These are phyloP conservation scores for Bruguiera parviflora DNA, from an alignment of 345 rosid genomes.

Conservation along the genomic window DNA sequence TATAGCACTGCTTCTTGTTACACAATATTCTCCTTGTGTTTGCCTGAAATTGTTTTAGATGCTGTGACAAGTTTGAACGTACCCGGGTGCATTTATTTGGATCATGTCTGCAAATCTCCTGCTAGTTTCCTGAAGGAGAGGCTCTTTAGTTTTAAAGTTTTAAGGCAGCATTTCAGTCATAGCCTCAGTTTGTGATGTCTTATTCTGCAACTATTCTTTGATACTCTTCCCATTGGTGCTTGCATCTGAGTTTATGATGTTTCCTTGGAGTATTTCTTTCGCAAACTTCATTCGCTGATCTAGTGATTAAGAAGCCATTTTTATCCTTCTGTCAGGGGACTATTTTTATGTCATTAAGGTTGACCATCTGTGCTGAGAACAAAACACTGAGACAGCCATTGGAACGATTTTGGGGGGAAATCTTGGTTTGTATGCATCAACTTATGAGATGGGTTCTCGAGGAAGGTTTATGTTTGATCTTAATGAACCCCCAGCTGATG, in stretches of 20 bases:
- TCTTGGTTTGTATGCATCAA: slow-evolving; percentile 61
- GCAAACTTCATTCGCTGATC: slow-evolving; percentile 19
- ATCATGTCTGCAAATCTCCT: too few relatives aligned
- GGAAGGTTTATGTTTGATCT: slow-evolving; percentile 92
- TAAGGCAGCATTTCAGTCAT: neutral
- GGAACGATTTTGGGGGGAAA: neutral
- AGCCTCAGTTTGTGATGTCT: neutral
- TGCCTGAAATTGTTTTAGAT: neutral
- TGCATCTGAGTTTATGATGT: neutral
- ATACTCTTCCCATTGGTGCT: neutral
- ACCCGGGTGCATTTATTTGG: too few relatives aligned
- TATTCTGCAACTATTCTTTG: neutral
- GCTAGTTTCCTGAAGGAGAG: too few relatives aligned
- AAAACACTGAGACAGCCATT: slow-evolving; percentile 1
- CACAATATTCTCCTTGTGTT: neutral
- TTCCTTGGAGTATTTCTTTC: neutral
- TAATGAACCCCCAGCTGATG: slow-evolving; percentile 90
- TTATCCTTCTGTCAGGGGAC: slow-evolving; percentile 4
- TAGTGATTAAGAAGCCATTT: neutral
- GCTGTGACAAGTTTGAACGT: neutral
- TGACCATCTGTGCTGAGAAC: slow-evolving; percentile 12
- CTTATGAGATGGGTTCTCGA: slow-evolving; percentile 83
- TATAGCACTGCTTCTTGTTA: neutral
- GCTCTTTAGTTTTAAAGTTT: neutral
- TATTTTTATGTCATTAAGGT: slow-evolving; percentile 19